Evolutionary conservation across 257 asterid genomes (phyloP).

Genomic region (Solanum okadae): DNA sequence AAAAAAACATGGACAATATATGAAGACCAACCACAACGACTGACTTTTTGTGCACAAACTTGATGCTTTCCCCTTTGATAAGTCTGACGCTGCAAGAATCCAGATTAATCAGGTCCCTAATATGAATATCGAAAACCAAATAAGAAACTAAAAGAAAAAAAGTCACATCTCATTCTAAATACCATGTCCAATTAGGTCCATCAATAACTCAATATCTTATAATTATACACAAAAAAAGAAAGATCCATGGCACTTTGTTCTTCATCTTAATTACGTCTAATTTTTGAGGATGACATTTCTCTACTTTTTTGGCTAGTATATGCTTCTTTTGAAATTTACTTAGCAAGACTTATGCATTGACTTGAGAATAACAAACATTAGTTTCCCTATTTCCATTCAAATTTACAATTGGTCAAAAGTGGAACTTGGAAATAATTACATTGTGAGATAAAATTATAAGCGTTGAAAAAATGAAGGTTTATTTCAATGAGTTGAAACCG

Average conservation of each 20-base stretch:
- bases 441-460: background rate
- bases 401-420: background rate
- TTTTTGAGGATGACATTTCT: background rate
- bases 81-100: background rate
- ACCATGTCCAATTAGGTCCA: background rate
- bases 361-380: background rate
- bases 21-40: background rate
- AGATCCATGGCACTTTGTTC: background rate
- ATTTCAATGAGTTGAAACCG: background rate
- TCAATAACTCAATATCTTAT: background rate
- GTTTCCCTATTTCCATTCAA: background rate
- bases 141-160: background rate
- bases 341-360: background rate
- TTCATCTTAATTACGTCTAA: background rate
- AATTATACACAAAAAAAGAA: background rate
- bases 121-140: background rate
- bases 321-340: background rate
- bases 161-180: background rate
- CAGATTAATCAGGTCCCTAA: background rate
- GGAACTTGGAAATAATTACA: background rate
- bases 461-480: background rate
- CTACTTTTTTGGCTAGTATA: background rate
- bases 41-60: background rate
- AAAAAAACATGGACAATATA: background rate
- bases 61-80: background rate